Percentiles rank a stretch among this genome's conserved stretches.
These are phyloP conservation scores for Umbellularia californica DNA, from an alignment of 164 flowering plant genomes.

Conservation along the genomic window DNA sequence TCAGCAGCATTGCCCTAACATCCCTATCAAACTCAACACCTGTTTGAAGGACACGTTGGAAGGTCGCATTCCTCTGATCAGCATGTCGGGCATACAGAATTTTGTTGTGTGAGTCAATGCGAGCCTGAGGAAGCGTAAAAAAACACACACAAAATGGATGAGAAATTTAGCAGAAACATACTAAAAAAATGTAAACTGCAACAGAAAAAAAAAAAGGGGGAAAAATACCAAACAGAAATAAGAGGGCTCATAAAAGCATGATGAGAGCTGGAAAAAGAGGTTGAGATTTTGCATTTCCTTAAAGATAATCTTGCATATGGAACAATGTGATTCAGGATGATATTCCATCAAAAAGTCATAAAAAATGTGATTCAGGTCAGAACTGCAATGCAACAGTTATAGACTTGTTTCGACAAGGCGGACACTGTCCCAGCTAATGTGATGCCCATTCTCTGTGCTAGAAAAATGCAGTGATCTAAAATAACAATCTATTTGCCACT, in stretches of 20 bases:
- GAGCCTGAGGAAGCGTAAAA: constrained; percentile 49
- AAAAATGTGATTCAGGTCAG: not conserved
- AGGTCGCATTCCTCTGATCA: constrained; percentile 89
- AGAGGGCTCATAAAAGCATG: not conserved
- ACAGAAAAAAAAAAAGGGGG: not conserved
- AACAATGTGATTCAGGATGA: not conserved
- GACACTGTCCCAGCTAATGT: not conserved
- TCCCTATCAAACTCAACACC: constrained; percentile 87
- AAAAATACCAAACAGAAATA: not conserved
- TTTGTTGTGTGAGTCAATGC: constrained; percentile 97
- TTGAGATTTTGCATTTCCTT: no score
- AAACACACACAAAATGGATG: not conserved
- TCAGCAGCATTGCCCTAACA: constrained; percentile 78
- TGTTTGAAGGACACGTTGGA: constrained; percentile 81
- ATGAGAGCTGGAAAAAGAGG: not conserved
- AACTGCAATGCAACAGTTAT: not conserved
- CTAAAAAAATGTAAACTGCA: not conserved
- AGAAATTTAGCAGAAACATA: not conserved
- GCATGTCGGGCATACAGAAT: constrained; percentile 94
- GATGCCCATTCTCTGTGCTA: no score
- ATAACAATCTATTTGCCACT: no score
- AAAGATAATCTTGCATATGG: no score
- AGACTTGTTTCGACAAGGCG: not conserved
- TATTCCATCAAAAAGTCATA: not conserved
- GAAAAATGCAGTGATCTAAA: no score